Percentiles rank a stretch among this genome's conserved stretches.
phyloP scores from a whole-genome alignment of 345 rosid genomes.

The Populus simonii region DNA sequence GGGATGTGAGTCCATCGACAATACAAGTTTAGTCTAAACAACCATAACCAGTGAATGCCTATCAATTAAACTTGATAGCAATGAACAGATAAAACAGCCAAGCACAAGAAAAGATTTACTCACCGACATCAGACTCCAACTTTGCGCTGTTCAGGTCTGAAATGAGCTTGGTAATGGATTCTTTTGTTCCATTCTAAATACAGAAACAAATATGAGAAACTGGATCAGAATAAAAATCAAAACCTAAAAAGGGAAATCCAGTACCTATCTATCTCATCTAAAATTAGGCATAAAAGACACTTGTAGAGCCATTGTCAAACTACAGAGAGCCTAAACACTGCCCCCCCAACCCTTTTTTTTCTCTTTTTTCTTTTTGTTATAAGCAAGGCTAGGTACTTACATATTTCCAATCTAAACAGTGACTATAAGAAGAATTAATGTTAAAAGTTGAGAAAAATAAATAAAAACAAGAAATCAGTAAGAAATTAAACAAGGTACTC shows the following conservation, averaged over 20 bases:
- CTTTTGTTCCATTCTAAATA: slow-evolving; percentile 85
- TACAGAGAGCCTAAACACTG: background rate
- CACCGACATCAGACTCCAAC: slow-evolving; percentile 92
- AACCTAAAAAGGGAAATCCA: slow-evolving; percentile 7
- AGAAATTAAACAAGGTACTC: slow-evolving; percentile 31
- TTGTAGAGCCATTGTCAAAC: background rate
- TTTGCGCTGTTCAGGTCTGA: slow-evolving; percentile 77
- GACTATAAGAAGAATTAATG: background rate
- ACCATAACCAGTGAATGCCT: background rate
- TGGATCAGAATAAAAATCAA: background rate
- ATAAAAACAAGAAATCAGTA: background rate
- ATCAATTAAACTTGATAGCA: background rate
- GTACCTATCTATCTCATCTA: background rate
- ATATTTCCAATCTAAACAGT: background rate
- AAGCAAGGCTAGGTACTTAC: background rate
- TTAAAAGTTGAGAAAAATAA: background rate
- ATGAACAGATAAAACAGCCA: slow-evolving; percentile 1
- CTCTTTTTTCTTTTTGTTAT: background rate
- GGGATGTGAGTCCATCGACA: background rate
- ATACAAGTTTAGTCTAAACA: background rate
- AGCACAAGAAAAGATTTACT: slow-evolving; percentile 19
- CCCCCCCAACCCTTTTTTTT: too few species aligned
- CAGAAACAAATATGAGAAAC: slow-evolving; percentile 6
- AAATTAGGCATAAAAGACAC: background rate
- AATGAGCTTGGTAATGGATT: slow-evolving; percentile 83